These are phyloP conservation scores for Selaginella moellendorffii DNA, from an alignment of 75 land plant species.

Conservation along the genomic window DNA sequence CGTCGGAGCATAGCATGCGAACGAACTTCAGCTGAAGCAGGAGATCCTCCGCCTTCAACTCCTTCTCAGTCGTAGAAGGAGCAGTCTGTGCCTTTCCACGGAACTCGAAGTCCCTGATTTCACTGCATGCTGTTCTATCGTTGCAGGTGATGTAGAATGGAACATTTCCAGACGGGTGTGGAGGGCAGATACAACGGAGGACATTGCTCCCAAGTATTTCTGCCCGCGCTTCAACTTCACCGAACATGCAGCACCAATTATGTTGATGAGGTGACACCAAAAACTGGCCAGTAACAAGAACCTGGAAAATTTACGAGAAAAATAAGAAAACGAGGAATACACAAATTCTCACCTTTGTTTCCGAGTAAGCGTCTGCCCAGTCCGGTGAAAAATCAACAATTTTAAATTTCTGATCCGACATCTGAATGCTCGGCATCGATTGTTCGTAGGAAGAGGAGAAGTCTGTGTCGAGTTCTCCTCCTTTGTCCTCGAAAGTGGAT, in stretches of 20 bases:
- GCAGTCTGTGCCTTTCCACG: neutral
- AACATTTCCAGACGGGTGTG: slow-evolving; percentile 38
- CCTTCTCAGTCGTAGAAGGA: neutral
- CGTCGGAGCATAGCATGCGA: neutral
- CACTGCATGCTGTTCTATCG: slow-evolving; percentile 10
- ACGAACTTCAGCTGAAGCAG: slow-evolving; percentile 2
- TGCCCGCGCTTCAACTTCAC: slow-evolving; percentile 28
- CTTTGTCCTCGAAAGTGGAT: neutral
- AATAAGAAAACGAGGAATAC: neutral
- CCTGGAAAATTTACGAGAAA: slow-evolving; percentile 24
- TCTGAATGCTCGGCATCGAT: neutral
- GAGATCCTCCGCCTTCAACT: neutral
- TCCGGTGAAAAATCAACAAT: neutral
- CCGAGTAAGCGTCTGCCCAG: neutral
- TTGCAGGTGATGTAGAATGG: slow-evolving; percentile 20
- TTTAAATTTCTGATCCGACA: neutral
- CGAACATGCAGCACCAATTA: slow-evolving; percentile 39
- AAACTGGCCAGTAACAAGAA: slow-evolving; percentile 53
- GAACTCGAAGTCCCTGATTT: slow-evolving; percentile 9
- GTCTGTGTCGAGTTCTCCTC: neutral
- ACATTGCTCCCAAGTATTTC: slow-evolving; percentile 50
- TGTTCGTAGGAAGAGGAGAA: neutral
- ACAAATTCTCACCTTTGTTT: neutral
- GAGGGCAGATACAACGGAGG: slow-evolving; percentile 35
- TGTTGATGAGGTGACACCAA: slow-evolving; percentile 17